Conservation (phyloP, 1,139 yeast species). For the Oligophagozyma castellii region DNA sequence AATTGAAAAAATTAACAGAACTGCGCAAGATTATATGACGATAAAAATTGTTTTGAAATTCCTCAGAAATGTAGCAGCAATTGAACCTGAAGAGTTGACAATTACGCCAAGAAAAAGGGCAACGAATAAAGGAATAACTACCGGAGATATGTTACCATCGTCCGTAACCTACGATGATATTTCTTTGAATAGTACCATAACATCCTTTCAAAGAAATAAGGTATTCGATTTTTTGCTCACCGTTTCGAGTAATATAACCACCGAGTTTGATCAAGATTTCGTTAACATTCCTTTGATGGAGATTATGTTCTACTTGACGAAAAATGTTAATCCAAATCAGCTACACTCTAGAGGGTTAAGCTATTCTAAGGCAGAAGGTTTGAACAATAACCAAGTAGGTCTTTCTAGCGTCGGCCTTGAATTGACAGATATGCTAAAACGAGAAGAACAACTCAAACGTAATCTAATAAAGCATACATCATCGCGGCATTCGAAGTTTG, state of each 20-base stretch:
- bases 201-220: slow-evolving; percentile 48
- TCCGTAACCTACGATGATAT: slow-evolving; percentile 53
- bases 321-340: slow-evolving; percentile 34
- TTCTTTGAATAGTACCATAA: slow-evolving; percentile 43
- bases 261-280: slow-evolving; percentile 46
- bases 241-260: slow-evolving; percentile 48
- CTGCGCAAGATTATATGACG: slow-evolving; percentile 58
- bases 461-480: slow-evolving; percentile 39
- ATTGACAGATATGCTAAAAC: slow-evolving; percentile 40
- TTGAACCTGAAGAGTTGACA: slow-evolving; percentile 52
- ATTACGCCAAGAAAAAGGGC: slow-evolving; percentile 29
- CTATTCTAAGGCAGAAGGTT: not conserved
- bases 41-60: slow-evolving; percentile 60
- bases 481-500: slow-evolving; percentile 83
- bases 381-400: slow-evolving; percentile 1
- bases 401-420: slow-evolving; percentile 21
- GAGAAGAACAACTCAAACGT: slow-evolving; percentile 43
- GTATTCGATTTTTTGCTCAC: slow-evolving; percentile 63
- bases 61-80: slow-evolving; percentile 60
- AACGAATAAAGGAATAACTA: slow-evolving; percentile 24
- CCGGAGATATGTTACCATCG: slow-evolving; percentile 36
- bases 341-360: slow-evolving; percentile 4
- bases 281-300: slow-evolving; percentile 60
- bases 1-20: slow-evolving; percentile 41
- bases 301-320: slow-evolving; percentile 47